Conservation (phyloP, 1,284 basidiomycete species). For the Exobasidium cylindrosporum region DNA sequence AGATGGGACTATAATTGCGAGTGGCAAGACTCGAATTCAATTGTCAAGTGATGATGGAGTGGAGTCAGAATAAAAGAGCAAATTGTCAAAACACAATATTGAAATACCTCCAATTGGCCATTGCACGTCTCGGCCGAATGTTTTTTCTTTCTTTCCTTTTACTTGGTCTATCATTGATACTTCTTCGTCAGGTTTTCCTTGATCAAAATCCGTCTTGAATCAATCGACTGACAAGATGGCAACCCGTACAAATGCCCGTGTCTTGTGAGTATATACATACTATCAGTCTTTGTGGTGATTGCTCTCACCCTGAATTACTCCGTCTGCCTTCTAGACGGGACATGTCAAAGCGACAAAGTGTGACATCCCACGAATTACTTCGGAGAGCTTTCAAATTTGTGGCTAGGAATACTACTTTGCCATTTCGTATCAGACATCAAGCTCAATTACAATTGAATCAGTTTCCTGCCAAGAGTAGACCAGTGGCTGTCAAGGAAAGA, state of each 20-base stretch:
- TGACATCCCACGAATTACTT: constrained; percentile 51
- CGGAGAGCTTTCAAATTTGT: constrained; percentile 54
- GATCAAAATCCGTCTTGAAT: neutral
- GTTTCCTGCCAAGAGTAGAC: constrained; percentile 76
- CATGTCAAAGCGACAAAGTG: constrained; percentile 49
- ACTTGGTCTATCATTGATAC: too few relatives aligned
- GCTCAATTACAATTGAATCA: constrained; percentile 92
- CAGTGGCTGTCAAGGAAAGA: constrained; percentile 79
- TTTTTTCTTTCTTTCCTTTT: too few relatives aligned
- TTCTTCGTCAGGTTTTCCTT: neutral
- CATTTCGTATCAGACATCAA: constrained; percentile 76
- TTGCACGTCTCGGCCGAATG: too few relatives aligned
- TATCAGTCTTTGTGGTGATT: too few relatives aligned
- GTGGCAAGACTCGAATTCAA: too few relatives aligned
- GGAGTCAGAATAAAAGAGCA: too few relatives aligned
- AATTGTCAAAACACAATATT: too few relatives aligned
- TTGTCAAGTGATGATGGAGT: too few relatives aligned
- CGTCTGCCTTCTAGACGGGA: constrained; percentile 37
- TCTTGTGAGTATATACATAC: constrained; percentile 23
- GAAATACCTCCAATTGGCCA: too few relatives aligned
- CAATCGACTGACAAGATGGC: constrained; percentile 25
- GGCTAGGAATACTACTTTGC: constrained; percentile 50
- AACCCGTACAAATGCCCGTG: constrained; percentile 38
- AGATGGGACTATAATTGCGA: too few relatives aligned
- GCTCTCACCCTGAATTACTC: neutral